Conservation (phyloP, 768 basidiomycete species). For the Porphyrellus cyaneotinctus region DNA sequence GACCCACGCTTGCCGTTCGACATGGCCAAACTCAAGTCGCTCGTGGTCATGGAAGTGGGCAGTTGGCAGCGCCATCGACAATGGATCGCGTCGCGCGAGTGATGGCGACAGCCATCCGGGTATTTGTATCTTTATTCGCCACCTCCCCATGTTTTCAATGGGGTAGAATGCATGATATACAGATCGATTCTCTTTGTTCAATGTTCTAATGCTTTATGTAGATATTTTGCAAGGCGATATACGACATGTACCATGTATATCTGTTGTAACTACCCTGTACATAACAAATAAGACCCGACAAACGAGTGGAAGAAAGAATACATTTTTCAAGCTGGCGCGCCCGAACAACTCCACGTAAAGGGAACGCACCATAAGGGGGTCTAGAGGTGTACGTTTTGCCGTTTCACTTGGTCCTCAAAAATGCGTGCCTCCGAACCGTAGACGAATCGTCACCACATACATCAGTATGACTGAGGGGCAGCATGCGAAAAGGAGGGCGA, state of each 20-base stretch:
- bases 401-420: neutral
- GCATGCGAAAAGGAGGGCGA: neutral
- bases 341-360: too few species aligned
- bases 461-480: conserved; percentile 7
- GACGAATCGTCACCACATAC: conserved; percentile 17
- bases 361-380: too few species aligned
- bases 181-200: too few species aligned
- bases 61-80: conserved; percentile 41
- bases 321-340: too few species aligned
- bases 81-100: conserved; percentile 32
- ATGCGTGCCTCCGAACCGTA: neutral
- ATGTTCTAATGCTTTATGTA: too few species aligned
- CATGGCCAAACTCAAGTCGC: conserved; percentile 30
- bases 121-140: neutral
- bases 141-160: neutral
- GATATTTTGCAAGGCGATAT: too few species aligned
- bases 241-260: too few species aligned
- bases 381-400: too few species aligned
- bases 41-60: conserved; percentile 38
- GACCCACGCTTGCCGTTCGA: conserved; percentile 37
- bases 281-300: too few species aligned
- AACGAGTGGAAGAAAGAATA: too few species aligned
- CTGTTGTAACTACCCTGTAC: too few species aligned
- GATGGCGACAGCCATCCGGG: neutral
- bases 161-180: too few species aligned